A percentile compares a stretch with the other conserved stretches of the same genome.
Conservation (phyloP, 306 rosid species). For the Biancaea sappan region DNA sequence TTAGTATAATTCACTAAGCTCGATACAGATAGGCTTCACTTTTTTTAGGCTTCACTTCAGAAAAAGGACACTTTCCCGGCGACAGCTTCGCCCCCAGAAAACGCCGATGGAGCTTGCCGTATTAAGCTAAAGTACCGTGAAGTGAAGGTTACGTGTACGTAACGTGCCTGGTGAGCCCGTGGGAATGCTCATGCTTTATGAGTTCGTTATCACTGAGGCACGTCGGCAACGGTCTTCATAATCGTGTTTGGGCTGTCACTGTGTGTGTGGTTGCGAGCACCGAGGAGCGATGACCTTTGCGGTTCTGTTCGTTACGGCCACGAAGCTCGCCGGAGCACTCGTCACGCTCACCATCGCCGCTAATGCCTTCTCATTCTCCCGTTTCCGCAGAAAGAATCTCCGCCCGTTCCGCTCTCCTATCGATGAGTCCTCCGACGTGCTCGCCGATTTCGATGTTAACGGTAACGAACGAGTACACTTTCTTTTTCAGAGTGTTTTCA, state of each 20-base stretch:
- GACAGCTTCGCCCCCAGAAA: not conserved
- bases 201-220: not conserved
- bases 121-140: not conserved
- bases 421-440: conserved; percentile 63
- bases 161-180: not conserved
- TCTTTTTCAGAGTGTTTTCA: not conserved
- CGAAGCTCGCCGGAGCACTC: conserved; percentile 78
- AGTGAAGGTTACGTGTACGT: not conserved
- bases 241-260: not conserved
- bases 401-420: conserved; percentile 77
- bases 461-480: conserved; percentile 41
- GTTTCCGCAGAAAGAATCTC: conserved; percentile 62
- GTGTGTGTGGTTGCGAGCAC: not conserved
- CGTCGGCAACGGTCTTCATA: not conserved
- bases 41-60: too few relatives aligned
- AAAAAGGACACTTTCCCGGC: too few relatives aligned
- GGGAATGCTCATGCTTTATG: not conserved
- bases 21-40: too few relatives aligned
- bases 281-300: conserved; percentile 50
- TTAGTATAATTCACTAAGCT: too few relatives aligned
- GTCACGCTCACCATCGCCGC: conserved; percentile 68
- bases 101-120: not conserved
- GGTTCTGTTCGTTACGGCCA: conserved; percentile 63
- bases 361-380: conserved; percentile 73
- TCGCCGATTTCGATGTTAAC: conserved; percentile 63